Base-by-base conservation (phyloP, 306 rosid species). In the Cyamopsis tetragonoloba region DNA sequence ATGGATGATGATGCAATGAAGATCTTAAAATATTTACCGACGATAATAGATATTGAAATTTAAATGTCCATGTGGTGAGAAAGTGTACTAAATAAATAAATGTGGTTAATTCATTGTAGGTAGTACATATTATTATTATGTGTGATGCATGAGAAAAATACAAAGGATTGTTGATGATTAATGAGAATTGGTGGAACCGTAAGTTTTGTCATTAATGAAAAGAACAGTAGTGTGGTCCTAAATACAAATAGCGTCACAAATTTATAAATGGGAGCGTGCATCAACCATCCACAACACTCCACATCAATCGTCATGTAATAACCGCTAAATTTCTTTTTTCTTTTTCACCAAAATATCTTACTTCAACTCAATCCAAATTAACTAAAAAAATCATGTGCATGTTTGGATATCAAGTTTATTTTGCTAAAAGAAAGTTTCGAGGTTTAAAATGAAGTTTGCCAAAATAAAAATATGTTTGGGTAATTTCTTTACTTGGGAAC, bases 281-380 rank as follows among this genome's bases (percentile, higher is more conserved):
- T 7, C 67, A 55, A 23, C n/a, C 7, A 38, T 73, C 74, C 48
- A 77, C 38, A 68, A 73, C 32, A 41, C 72, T 68, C 80, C 77
- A 63, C 51, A 27, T 53, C 17, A 32, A 34, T 56, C 42, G 51
- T 65, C 53, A 20, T 30, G 48, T 3, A 73, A 20, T 27, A 6
- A 8, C 13, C 4, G 50, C 54, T 11, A 5, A n/a, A n/a, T n/a
- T n/a, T n/a, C n/a, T 35, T 9, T 14, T 51, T 34, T 4, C 12
- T 2, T 20, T 31, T 54, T 24, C 4, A 63, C 80, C 41, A 48
- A 31, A 79, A 74, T 74, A 78, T 78, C 79, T 78, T 22, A 4
- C 8, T 4, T 15, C 0, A 53, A 34, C 14, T 42, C 6, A 23
- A 51, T 37, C 41, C 35, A 17, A 17, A 17, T 55, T 12, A 27